Evolutionary conservation across 345 rosid species (phyloP).

Genomic region (Eucalyptus decipiens): DNA sequence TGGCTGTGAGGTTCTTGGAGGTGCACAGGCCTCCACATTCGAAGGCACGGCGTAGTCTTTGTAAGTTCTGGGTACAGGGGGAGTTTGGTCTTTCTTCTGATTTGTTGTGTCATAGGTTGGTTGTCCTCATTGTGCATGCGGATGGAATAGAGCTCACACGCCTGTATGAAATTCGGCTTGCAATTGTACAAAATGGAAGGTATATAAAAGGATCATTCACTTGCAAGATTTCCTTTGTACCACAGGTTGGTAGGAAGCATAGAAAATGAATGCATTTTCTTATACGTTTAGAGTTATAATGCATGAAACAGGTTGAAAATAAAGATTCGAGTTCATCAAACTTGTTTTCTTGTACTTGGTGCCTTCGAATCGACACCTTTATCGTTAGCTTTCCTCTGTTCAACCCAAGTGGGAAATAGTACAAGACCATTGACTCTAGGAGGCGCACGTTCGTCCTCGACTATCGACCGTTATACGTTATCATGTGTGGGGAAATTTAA

Average conservation of each 20-base stretch:
- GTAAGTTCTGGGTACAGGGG: neutral
- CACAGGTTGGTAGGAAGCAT: neutral
- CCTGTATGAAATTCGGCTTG: neutral
- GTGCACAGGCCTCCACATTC: neutral
- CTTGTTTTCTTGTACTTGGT: neutral
- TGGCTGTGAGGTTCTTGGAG: neutral
- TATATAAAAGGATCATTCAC: neutral
- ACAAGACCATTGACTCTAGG: neutral
- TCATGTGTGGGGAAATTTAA: neutral
- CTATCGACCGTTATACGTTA: neutral
- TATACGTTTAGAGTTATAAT: neutral
- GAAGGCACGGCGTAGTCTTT: neutral
- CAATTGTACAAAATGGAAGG: neutral
- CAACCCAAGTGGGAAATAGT: neutral
- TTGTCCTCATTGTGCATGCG: neutral
- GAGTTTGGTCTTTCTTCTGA: neutral
- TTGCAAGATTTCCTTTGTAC: neutral
- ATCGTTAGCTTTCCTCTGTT: neutral
- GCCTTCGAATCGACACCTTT: neutral
- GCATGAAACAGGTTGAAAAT: neutral
- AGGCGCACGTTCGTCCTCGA: neutral
- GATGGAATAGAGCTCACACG: neutral
- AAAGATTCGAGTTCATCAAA: neutral
- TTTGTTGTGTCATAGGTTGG: neutral
- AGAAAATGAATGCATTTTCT: neutral